Base-by-base conservation (phyloP, 1,284 basidiomycete genomes). In the Boletus sp. region DNA sequence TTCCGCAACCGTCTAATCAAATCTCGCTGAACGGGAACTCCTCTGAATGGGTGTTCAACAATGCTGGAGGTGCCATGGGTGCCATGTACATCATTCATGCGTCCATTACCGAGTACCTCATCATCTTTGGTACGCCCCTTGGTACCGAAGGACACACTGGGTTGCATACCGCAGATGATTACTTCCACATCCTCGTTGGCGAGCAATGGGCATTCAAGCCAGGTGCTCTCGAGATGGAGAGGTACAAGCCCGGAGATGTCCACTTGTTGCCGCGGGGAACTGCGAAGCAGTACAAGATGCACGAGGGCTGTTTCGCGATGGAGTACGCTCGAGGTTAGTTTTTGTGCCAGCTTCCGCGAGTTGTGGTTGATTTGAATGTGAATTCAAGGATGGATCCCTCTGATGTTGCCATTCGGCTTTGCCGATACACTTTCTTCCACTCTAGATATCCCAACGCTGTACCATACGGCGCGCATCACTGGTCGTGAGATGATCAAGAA, bases 1-100 rank as follows among this genome's bases (percentile, higher is more conserved):
- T 91, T 62, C 73, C 84, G 2, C 61, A 63, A 51, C 46, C 58
- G 3, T 67, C 66, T 12, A 53, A 52, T 10, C 60, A 71, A 32
- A 73, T 87, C 43, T 71, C 76, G 12, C 59, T 93, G 55, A 86
- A 88, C 67, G 68, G 77, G 17, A 67, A 88, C 69, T 57, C 73
- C 7, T 73, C 77, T 41, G 94, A 98, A 63, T 98, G 95, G 95
- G 82, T 98, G 36, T 91, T 96, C 72, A 98, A 88, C 75, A 99
- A 99, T 64, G 95, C 95, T 1, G 95, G 94, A 16, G 95, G 96
- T 45, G 95, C 96, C 1, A 99, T 98, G 95, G 95, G 91, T 37
- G 84, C 86, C 37, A 98, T 99, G 95, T 97, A 92, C 69, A 80
- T 98, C 70, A 89, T 99, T 56, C 94, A 97, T 64, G 91, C 94